Conservation (phyloP, 768 basidiomycete genomes). For the Kwoniella sp. region DNA sequence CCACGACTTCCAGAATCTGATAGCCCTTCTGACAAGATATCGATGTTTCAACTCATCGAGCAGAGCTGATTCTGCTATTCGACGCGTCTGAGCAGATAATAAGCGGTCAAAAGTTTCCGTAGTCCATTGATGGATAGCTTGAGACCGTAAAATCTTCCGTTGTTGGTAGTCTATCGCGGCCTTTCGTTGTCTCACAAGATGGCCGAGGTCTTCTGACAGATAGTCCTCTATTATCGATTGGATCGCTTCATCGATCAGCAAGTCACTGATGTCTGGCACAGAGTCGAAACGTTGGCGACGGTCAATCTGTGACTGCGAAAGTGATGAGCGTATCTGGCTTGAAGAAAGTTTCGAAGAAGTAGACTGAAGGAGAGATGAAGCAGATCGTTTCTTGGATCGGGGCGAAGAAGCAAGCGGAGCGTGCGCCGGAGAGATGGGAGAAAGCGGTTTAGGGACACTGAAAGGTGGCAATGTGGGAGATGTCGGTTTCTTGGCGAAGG, state of each 20-base stretch:
- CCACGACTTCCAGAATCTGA: constrained; percentile 30
- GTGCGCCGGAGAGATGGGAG: constrained; percentile 1
- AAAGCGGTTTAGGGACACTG: constrained; percentile 15
- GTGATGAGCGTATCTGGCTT: constrained; percentile 12
- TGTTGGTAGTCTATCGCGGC: constrained; percentile 27
- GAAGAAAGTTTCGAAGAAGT: constrained; percentile 6
- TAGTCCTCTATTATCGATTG: constrained; percentile 17
- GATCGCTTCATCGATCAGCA: constrained; percentile 33
- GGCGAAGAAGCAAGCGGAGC: background rate
- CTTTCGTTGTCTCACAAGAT: constrained; percentile 26
- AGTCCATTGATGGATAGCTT: constrained; percentile 25
- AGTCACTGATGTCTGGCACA: constrained; percentile 17
- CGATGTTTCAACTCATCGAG: constrained; percentile 25
- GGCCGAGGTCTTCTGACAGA: constrained; percentile 20
- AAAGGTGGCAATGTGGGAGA: constrained; percentile 17
- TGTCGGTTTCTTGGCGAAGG: background rate
- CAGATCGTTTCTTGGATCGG: constrained; percentile 7
- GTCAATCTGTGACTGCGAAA: constrained; percentile 6
- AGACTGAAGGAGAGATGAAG: constrained; percentile 8
- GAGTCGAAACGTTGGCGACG: background rate
- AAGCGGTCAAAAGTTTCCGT: constrained; percentile 20
- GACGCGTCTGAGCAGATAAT: constrained; percentile 13
- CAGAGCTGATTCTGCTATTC: constrained; percentile 17
- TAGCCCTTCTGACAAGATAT: constrained; percentile 9
- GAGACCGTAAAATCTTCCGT: constrained; percentile 19